Conservation (phyloP, 2,329 filamentous ascomycete genomes). For the Ploettnerulaceae sp. region DNA sequence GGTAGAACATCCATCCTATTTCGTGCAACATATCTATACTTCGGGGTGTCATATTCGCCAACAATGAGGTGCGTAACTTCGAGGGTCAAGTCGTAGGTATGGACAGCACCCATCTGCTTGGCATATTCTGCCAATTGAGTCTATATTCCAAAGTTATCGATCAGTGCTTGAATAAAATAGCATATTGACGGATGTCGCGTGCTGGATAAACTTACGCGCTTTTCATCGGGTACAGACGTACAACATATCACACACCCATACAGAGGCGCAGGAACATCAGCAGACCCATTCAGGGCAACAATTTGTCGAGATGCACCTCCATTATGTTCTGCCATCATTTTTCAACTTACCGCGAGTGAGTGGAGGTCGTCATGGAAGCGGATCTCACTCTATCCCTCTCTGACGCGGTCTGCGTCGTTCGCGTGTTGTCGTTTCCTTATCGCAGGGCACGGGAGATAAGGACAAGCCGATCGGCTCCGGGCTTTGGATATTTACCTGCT, state of each 20-base stretch:
- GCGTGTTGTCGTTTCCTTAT: too few species aligned
- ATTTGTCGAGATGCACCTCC: conserved; percentile 7
- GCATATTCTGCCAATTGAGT: conserved; percentile 58
- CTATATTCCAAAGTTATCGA: conserved; percentile 29
- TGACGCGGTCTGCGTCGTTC: too few species aligned
- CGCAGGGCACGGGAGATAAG: too few species aligned
- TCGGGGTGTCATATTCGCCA: conserved; percentile 81
- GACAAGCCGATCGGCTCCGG: too few species aligned
- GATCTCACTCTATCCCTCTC: too few species aligned
- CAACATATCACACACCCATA: conserved; percentile 77
- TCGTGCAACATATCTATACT: conserved; percentile 92
- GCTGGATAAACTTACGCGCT: conserved; percentile 54
- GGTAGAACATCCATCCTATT: conserved; percentile 81
- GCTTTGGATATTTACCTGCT: too few species aligned
- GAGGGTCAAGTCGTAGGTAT: conserved; percentile 90
- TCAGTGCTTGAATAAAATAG: conserved; percentile 1
- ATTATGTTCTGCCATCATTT: conserved; percentile 15
- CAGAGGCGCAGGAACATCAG: conserved; percentile 42
- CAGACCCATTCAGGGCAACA: conserved; percentile 19
- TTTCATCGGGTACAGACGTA: conserved; percentile 75
- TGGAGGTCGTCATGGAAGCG: too few species aligned
- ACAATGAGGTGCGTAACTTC: conserved; percentile 94
- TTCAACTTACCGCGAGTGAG: neutral
- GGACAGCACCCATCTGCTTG: conserved; percentile 75
- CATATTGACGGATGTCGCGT: neutral